Evolutionary conservation across 2,329 filamentous ascomycete species (phyloP), one percentile per base, ranked within the genome.

Genomic region (Neofusicoccum laricinum): DNA sequence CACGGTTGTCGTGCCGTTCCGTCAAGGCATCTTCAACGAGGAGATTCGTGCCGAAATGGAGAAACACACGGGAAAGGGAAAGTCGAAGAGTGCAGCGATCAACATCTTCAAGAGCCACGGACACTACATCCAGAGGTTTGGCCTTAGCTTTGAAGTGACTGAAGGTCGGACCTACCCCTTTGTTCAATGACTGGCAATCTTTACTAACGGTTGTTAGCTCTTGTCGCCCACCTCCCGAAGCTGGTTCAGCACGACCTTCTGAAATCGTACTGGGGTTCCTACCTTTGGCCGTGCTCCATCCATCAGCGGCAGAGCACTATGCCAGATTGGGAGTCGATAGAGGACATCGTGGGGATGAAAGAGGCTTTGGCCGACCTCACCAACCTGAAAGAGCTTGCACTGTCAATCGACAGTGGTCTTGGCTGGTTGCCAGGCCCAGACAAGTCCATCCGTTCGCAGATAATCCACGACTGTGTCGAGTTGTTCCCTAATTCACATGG

Each of bases 81-180:
- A 66, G 64, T 11, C 65, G 68, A 82, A 82, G 64, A 86, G 86
- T 38, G 85, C 85, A 66, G 86, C 86, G 38, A 83, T 88, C 71
- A 80, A 84, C 65, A 83, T 89, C 36, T 88, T 89, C 68, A 76
- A 85, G 68, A 81, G 82, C 15, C 88, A 89, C 72, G 86, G 86
- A 11, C 76, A 78, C 34, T 82, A 86, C 63, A 88, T 91, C 64
- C 77, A 79, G 32, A 83, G 82, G 61, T 90, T 89, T 69, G 89
- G 87, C 4, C 84, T 92, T 71, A 87, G 86, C 25, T 86, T 91
- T 66, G 88, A 91, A 69, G 81, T 90, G n/a, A 83, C 85, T 63
- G 85, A 89, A 70, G 73, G 76, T 43, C 77, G 14, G 51, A 46
- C 76, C 15, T 43, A 17, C 21, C 14, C 71, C 84, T 11, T 76